A percentile compares a stretch with the other conserved stretches of the same genome.
Evolutionary conservation across 768 basidiomycete genomes (phyloP).

Genomic region (Tephrocybe sp.): DNA sequence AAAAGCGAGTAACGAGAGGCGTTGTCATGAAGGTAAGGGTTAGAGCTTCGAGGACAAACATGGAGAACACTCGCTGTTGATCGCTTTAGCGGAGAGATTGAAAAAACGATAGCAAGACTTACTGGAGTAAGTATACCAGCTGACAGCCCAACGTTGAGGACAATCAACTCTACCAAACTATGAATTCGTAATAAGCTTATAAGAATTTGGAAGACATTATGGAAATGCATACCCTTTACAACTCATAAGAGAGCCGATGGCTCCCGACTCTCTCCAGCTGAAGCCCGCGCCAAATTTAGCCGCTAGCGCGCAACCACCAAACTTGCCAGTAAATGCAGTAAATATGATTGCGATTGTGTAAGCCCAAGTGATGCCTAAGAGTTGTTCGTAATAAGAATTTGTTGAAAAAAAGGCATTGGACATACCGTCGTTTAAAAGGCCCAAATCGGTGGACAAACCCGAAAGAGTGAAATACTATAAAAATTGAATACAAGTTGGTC

Average conservation of each 20-base stretch:
- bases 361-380: slow-evolving; percentile 77
- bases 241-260: slow-evolving; percentile 92
- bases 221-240: slow-evolving; percentile 75
- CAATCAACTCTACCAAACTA: slow-evolving; percentile 90
- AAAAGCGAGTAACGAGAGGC: slow-evolving; percentile 64
- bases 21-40: slow-evolving; percentile 86
- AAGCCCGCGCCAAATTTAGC: slow-evolving; percentile 71
- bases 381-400: no score
- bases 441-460: slow-evolving; percentile 87
- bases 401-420: no score
- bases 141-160: slow-evolving; percentile 88
- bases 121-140: slow-evolving; percentile 74
- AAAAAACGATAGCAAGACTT: slow-evolving; percentile 4
- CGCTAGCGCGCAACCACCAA: slow-evolving; percentile 77
- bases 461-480: slow-evolving; percentile 90
- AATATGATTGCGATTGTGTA: slow-evolving; percentile 79
- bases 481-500: neutral
- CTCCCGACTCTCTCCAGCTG: slow-evolving; percentile 74
- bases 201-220: neutral
- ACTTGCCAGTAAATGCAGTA: slow-evolving; percentile 87
- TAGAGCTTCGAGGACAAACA: slow-evolving; percentile 90
- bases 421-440: slow-evolving; percentile 74
- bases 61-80: slow-evolving; percentile 74
- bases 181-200: neutral
- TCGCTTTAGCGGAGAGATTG: neutral